Conservation (phyloP, 2,329 filamentous ascomycete species). For the Cordyceps tenuipes region DNA sequence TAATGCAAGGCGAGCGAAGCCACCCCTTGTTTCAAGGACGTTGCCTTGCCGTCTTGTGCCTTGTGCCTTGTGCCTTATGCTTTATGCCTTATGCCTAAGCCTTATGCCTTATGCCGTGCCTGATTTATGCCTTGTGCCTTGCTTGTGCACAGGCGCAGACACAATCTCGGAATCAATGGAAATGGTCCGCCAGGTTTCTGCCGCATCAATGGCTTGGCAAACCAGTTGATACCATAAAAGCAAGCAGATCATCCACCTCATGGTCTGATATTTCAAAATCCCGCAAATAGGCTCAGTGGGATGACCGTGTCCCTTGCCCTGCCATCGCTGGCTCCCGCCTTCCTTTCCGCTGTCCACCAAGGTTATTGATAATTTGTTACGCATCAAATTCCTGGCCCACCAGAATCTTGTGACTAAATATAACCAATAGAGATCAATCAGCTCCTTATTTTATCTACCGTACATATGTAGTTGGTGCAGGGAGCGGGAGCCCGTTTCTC, state of each 20-base stretch:
- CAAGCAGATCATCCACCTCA: background rate
- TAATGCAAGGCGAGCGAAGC: too few species aligned
- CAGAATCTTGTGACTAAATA: background rate
- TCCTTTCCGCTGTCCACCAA: background rate
- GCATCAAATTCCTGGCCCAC: background rate
- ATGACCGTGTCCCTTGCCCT: background rate
- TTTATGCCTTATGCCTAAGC: too few species aligned
- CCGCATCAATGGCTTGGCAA: background rate
- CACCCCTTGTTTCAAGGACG: too few species aligned
- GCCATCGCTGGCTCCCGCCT: background rate
- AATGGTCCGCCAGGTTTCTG: background rate
- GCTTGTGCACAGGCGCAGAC: too few species aligned
- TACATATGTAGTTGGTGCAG: background rate
- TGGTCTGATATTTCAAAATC: background rate
- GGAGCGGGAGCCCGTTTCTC: background rate
- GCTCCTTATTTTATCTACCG: too few species aligned
- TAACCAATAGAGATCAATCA: background rate
- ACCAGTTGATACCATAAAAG: background rate
- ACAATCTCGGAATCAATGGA: too few species aligned
- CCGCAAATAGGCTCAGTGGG: background rate
- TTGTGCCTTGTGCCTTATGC: too few species aligned
- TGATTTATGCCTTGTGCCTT: too few species aligned
- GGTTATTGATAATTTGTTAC: conserved; percentile 6
- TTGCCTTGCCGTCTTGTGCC: too few species aligned
- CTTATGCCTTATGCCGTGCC: too few species aligned